A percentile compares a stretch with the other conserved stretches of the same genome.
Conservation (phyloP, 495 filamentous ascomycete genomes). For the Aspergillus conjunctus region DNA sequence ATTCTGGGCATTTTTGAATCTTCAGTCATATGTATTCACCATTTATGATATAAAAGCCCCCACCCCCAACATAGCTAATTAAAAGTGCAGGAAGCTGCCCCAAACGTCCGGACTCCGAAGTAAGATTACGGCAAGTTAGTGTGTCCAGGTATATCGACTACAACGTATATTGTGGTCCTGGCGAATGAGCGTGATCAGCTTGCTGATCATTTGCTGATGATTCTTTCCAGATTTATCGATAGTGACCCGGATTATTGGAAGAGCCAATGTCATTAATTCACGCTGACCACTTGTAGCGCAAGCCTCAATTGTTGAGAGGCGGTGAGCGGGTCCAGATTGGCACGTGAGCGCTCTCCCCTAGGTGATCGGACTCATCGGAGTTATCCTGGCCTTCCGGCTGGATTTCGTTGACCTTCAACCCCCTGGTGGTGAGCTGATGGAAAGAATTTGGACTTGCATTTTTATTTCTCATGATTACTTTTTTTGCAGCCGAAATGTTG, state of each 20-base stretch:
- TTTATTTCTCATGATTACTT: background rate
- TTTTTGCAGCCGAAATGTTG: background rate
- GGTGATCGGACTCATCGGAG: slow-evolving; percentile 10
- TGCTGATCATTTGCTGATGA: slow-evolving; percentile 6
- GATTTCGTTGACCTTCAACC: background rate
- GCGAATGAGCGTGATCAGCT: background rate
- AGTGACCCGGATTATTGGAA: slow-evolving; percentile 5
- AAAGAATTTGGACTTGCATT: background rate
- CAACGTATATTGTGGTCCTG: background rate
- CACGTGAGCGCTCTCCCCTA: slow-evolving; percentile 6
- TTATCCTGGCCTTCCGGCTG: slow-evolving; percentile 6
- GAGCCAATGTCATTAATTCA: background rate
- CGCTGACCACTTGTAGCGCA: background rate
- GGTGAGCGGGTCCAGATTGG: slow-evolving; percentile 14
- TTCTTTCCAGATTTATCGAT: background rate
- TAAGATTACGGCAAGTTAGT: background rate
- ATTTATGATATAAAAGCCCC: background rate
- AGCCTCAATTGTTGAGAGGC: slow-evolving; percentile 22
- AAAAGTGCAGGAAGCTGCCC: background rate
- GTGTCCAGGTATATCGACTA: background rate
- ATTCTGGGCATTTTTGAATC: no score
- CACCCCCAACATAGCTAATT: background rate
- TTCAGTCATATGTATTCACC: background rate
- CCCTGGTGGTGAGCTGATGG: background rate
- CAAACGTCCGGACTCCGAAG: background rate